phyloP scores from a whole-genome alignment of 805 yeast genomes.

The Maudiozyma serrabonitensis region DNA sequence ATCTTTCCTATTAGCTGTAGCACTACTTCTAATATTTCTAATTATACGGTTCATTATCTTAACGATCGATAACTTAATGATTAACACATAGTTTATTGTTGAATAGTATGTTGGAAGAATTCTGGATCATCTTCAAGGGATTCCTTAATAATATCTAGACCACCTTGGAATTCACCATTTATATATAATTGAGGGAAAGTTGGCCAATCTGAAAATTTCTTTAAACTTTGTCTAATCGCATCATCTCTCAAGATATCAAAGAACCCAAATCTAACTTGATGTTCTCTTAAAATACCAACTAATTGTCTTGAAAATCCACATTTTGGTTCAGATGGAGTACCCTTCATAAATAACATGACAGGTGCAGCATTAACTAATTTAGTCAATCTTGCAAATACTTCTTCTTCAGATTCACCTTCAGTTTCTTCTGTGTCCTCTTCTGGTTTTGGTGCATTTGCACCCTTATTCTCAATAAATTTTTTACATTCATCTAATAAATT shows the following conservation, averaged over 20 bases:
- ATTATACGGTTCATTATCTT: too few relatives aligned
- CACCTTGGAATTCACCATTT: constrained; percentile 95
- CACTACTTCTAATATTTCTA: too few relatives aligned
- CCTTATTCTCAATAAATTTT: constrained; percentile 1
- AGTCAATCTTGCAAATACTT: constrained; percentile 63
- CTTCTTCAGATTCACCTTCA: constrained; percentile 73
- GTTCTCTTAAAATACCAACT: constrained; percentile 89
- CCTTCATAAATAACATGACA: constrained; percentile 97
- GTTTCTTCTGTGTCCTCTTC: constrained; percentile 20
- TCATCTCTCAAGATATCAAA: constrained; percentile 95
- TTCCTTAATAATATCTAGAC: constrained; percentile 92
- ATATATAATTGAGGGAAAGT: constrained; percentile 96
- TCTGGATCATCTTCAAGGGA: constrained; percentile 83
- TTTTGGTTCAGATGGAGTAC: constrained; percentile 95
- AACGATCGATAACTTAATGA: too few relatives aligned
- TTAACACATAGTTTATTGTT: constrained; percentile 12
- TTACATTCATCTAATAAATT: constrained; percentile 53
- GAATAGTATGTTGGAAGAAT: constrained; percentile 62
- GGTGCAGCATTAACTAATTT: constrained; percentile 93
- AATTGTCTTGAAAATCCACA: constrained; percentile 97
- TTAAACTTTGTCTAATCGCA: constrained; percentile 87
- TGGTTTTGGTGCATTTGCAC: background rate
- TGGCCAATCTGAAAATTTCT: constrained; percentile 94
- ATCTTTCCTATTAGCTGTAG: too few relatives aligned
- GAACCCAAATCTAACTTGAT: constrained; percentile 93